Percentiles rank a stretch among this genome's conserved stretches.
Evolutionary conservation across 2,329 filamentous ascomycete genomes (phyloP).

Genomic region (Didymosphaeria variabile): DNA sequence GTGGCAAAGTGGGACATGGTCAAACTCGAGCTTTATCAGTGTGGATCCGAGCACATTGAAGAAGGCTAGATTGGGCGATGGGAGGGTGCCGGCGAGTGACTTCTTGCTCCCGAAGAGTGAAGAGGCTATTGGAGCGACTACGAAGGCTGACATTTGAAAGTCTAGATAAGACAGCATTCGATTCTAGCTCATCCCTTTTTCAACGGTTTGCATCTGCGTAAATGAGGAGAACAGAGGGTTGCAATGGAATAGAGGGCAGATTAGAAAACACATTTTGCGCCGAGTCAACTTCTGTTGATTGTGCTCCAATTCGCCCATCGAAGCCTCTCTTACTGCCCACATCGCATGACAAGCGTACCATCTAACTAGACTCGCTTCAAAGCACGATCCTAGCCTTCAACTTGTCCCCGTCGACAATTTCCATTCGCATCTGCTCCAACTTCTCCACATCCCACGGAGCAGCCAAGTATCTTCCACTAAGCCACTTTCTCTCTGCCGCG

Average conservation of each 20-base stretch:
- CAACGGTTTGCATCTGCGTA: neutral
- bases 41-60: constrained; percentile 47
- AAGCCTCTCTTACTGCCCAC: neutral
- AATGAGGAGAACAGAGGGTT: neutral
- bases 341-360: neutral
- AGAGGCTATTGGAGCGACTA: constrained; percentile 53
- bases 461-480: constrained; percentile 34
- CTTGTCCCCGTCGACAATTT: constrained; percentile 36
- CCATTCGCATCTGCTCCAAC: constrained; percentile 31
- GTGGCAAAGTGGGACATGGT: constrained; percentile 54
- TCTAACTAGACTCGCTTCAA: neutral
- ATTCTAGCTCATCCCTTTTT: neutral
- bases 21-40: constrained; percentile 52
- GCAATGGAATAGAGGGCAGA: neutral
- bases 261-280: neutral
- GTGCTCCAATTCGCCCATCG: neutral
- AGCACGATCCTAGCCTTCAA: constrained; percentile 30
- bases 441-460: constrained; percentile 37
- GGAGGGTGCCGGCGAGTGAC: constrained; percentile 53
- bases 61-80: constrained; percentile 49
- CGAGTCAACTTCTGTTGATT: neutral
- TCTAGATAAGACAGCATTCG: neutral
- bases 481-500: constrained; percentile 27
- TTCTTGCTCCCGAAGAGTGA: constrained; percentile 54
- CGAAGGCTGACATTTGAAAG: constrained; percentile 20